Base-by-base conservation (phyloP, 768 basidiomycete species). In the Mycena epipterygia region DNA sequence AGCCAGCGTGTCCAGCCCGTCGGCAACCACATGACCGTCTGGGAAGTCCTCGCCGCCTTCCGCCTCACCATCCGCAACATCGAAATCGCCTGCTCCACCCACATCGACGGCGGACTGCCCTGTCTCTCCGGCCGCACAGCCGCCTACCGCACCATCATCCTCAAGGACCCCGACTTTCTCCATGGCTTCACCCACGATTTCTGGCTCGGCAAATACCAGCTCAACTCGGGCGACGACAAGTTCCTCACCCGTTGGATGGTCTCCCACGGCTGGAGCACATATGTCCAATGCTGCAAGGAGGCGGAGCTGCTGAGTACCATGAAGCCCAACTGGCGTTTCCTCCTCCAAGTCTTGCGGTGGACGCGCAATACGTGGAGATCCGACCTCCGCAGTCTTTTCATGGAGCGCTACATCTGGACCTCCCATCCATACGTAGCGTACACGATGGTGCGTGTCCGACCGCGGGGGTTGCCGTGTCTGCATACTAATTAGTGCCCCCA, bases 211-310 rank as follows among this genome's bases (percentile, higher is more conserved):
- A 97, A 96, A 82, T 97, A 97, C 81, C 95, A 97, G 80, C 90
- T 96, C 73, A 97, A 97, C 80, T 95, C 94, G 4, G 95, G 95
- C 27, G 95, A 96, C 81, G 94, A 95, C 85, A 96, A 97, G 81
- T 97, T 95, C 83, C 83, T 97, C 78, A 98, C 96, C 21, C 85
- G 96, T 51, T 97, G 96, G 96, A 96, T 97, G 94, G 96, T 97
- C 68, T 91, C 90, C 77, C 95, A 97, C 76, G 95, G 95, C 19
- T 97, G 96, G 96, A 92, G 87, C 79, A 97, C 95, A n/a, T 96
- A 95, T 79, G 94, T 97, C 35, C 95, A 95, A 78, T 89, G 89
- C 78, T 95, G 93, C 84, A 89, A 88, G 78, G 93, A 95, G 81
- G 92, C 91, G 17, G 95, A 97, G 81, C 84, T 97, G 17, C 83